These are phyloP conservation scores for Diaporthe capsici DNA, from an alignment of 2,329 filamentous ascomycete species.

Conservation along the genomic window DNA sequence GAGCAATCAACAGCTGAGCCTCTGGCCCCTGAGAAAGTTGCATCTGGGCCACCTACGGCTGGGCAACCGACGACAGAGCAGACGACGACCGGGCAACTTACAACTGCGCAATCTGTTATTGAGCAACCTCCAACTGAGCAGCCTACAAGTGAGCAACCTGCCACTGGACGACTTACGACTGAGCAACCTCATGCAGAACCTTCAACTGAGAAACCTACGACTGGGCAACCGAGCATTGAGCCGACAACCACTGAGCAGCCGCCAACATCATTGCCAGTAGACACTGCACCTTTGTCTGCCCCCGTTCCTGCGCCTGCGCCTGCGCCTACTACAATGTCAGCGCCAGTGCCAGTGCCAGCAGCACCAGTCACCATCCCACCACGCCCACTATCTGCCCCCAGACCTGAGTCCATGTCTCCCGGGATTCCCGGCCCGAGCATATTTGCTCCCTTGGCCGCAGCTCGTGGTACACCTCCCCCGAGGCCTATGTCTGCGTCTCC, in stretches of 20 bases:
- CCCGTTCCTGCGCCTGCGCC: conserved; percentile 43
- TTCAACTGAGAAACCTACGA: not conserved
- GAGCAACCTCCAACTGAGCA: not conserved
- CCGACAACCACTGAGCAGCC: not conserved
- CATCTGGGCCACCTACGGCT: not conserved
- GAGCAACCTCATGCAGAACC: not conserved
- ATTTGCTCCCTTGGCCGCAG: conserved; percentile 44
- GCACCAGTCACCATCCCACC: conserved; percentile 44
- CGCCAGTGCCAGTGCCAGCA: conserved; percentile 41
- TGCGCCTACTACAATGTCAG: conserved; percentile 37
- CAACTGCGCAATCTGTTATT: not conserved
- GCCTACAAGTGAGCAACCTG: not conserved
- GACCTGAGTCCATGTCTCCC: conserved; percentile 13
- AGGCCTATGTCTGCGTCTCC: conserved; percentile 31
- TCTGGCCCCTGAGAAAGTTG: too few relatives aligned
- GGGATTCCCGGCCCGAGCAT: not conserved
- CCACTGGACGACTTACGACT: not conserved
- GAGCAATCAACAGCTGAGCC: not conserved
- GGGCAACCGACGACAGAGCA: not conserved
- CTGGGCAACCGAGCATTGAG: not conserved
- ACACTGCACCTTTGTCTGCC: conserved; percentile 42
- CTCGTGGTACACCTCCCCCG: conserved; percentile 36
- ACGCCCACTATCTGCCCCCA: conserved; percentile 36
- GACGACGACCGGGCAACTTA: not conserved
- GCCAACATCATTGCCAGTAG: conserved; percentile 9